phyloP scores from a whole-genome alignment of 2,329 filamentous ascomycete species.

The Coniochaeta sp. region DNA sequence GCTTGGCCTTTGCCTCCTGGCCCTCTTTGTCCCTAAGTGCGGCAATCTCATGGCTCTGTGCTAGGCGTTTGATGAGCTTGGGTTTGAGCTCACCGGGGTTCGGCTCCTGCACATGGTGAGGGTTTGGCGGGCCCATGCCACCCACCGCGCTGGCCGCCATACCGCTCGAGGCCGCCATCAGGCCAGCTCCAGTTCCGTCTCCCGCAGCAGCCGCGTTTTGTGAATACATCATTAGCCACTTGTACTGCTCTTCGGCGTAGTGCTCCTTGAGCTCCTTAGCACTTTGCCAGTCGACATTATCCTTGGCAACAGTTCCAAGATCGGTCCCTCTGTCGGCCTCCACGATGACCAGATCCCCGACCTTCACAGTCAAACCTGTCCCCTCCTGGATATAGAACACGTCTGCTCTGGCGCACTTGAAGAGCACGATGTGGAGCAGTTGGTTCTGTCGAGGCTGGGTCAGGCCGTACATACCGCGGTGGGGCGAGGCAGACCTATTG shows the following conservation, averaged over 20 bases:
- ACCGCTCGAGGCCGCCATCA: conserved; percentile 56
- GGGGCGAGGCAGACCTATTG: conserved; percentile 51
- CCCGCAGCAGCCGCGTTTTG: conserved; percentile 61
- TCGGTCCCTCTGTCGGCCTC: conserved; percentile 96
- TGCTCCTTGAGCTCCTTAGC: conserved; percentile 87
- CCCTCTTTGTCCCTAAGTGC: conserved; percentile 91
- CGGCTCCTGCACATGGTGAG: conserved; percentile 66
- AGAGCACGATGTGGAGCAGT: conserved; percentile 80
- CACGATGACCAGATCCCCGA: conserved; percentile 91
- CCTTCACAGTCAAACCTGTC: conserved; percentile 82
- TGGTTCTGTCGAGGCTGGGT: conserved; percentile 58
- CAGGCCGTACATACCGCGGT: conserved; percentile 54
- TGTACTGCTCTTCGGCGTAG: conserved; percentile 91
- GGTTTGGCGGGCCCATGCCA: conserved; percentile 68
- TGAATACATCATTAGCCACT: conserved; percentile 98
- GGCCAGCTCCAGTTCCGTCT: conserved; percentile 52
- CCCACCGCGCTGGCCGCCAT: conserved; percentile 61
- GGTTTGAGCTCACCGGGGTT: conserved; percentile 75
- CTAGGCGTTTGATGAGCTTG: conserved; percentile 93
- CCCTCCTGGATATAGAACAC: conserved; percentile 97
- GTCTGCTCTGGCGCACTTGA: conserved; percentile 92
- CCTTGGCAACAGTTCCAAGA: conserved; percentile 82
- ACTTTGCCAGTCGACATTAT: conserved; percentile 79
- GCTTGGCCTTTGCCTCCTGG: conserved; percentile 94
- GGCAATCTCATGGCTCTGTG: conserved; percentile 84